Conservation (phyloP, 257 asterid species). For the Linaria vulgaris region DNA sequence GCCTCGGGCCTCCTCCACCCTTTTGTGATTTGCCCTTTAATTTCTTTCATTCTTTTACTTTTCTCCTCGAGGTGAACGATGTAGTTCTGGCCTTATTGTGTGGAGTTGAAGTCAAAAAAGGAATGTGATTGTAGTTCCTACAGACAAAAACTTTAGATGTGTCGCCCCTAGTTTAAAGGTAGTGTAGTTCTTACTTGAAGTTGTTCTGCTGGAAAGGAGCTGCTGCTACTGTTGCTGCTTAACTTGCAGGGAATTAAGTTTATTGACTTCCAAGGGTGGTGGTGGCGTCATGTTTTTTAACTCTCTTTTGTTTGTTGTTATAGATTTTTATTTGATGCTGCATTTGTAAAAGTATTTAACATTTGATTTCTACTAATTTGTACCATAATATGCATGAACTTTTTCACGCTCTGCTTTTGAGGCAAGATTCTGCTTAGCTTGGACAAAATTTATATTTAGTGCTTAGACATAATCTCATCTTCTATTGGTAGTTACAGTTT, state of each 20-base stretch:
- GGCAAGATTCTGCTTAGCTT: not conserved
- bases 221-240: constrained; percentile 16
- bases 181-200: not conserved
- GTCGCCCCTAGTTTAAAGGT: constrained; percentile 25
- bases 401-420: not conserved
- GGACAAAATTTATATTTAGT: too few species aligned
- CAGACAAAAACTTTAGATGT: constrained; percentile 36
- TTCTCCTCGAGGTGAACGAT: constrained; percentile 46
- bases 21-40: constrained; percentile 30
- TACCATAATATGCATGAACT: not conserved
- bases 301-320: constrained; percentile 2
- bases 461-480: too few species aligned
- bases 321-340: constrained; percentile 17
- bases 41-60: constrained; percentile 34
- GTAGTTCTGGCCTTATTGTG: constrained; percentile 43
- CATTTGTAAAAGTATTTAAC: constrained; percentile 13
- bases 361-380: not conserved
- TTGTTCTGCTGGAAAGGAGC: not conserved
- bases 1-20: constrained; percentile 23
- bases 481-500: too few species aligned
- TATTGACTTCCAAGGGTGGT: constrained; percentile 13
- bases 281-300: not conserved
- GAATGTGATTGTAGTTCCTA: constrained; percentile 50
- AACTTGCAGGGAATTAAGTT: constrained; percentile 15
- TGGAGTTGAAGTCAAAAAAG: constrained; percentile 47